phyloP scores from a whole-genome alignment of 139 green algal species.

The Pseudopediastrum boryanum region DNA sequence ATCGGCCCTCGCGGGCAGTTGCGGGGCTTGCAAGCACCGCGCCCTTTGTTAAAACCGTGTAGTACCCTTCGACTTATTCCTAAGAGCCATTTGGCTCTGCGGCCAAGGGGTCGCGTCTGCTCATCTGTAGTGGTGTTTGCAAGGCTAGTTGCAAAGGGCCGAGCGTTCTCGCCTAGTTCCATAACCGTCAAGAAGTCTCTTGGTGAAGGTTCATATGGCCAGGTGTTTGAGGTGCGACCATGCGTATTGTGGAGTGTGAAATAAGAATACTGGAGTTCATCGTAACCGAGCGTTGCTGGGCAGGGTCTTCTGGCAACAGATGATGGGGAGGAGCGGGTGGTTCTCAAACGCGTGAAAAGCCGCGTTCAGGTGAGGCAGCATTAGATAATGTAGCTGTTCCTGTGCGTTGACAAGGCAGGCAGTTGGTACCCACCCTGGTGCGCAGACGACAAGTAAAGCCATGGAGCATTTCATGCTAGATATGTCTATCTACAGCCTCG shows the following conservation, averaged over 20 bases:
- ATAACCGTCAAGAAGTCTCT: slow-evolving; percentile 23
- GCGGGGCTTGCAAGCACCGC: neutral
- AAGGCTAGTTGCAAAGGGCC: neutral
- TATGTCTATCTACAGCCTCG: no score
- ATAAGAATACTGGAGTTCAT: neutral
- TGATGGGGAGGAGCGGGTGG: slow-evolving; percentile 46
- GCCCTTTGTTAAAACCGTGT: neutral
- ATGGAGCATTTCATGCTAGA: no score
- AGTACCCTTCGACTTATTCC: neutral
- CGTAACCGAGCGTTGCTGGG: neutral
- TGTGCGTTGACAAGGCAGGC: no score
- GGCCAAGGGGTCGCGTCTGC: no score
- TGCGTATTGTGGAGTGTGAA: neutral
- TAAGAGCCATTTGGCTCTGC: no score
- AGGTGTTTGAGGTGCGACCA: slow-evolving; percentile 49
- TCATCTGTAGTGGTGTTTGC: neutral
- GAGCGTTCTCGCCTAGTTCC: neutral
- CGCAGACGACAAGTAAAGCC: no score
- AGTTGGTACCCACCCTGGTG: no score
- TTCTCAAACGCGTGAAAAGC: slow-evolving; percentile 78
- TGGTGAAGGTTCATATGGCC: slow-evolving; percentile 59
- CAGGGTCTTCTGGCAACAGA: slow-evolving; percentile 45
- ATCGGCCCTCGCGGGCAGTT: neutral
- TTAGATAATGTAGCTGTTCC: no score
- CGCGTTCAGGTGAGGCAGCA: slow-evolving; percentile 62